These are phyloP conservation scores for Pseudoperonospora humuli DNA, from an alignment of 352 stramenopile species.

Conservation along the genomic window DNA sequence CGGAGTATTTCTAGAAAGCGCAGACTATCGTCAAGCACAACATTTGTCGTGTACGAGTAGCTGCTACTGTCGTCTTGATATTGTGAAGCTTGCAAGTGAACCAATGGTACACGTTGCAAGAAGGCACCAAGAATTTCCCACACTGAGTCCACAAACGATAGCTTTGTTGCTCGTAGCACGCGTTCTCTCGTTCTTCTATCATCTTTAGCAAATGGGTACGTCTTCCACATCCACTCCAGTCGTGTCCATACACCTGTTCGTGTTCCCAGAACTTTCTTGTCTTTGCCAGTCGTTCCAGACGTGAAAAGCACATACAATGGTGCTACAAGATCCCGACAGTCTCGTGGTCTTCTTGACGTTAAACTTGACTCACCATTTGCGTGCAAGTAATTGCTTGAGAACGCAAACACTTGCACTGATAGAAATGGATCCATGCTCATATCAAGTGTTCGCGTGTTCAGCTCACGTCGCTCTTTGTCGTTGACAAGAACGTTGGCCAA, in stretches of 20 bases:
- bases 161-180: conserved; percentile 37
- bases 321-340: neutral
- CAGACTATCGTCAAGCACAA: conserved; percentile 30
- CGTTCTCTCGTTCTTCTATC: conserved; percentile 11
- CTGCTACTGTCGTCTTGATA: neutral
- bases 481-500: conserved; percentile 14
- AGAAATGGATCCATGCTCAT: conserved; percentile 15
- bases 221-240: conserved; percentile 41
- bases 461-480: neutral
- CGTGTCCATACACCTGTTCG: conserved; percentile 31
- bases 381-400: neutral
- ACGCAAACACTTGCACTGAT: conserved; percentile 15
- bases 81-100: conserved; percentile 24
- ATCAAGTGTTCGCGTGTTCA: neutral
- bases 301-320: conserved; percentile 58
- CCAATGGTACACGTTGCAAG: conserved; percentile 27
- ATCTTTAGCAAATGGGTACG: conserved; percentile 27
- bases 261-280: conserved; percentile 44
- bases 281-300: conserved; percentile 39
- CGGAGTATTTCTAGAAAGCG: conserved; percentile 22
- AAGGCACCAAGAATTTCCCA: conserved; percentile 49
- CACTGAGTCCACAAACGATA: conserved; percentile 46
- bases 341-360: neutral
- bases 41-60: conserved; percentile 9
- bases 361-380: neutral